Evolutionary conservation across 1,139 yeast species (phyloP).

Genomic region (Candida gigantensis): DNA sequence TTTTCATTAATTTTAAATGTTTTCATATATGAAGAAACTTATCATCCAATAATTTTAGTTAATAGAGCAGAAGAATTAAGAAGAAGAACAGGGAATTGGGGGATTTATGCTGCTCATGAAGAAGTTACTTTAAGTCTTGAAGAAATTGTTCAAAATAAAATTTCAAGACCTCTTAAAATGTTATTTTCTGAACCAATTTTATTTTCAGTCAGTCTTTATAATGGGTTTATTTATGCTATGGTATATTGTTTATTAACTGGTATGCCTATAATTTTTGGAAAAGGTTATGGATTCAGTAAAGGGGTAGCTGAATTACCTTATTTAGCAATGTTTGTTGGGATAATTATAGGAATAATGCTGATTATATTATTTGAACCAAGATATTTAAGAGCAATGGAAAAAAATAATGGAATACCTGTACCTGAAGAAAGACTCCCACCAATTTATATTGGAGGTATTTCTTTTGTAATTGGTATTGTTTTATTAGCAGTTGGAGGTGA

Average conservation of each 20-base stretch:
- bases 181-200: conserved; percentile 72
- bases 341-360: conserved; percentile 53
- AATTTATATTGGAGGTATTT: conserved; percentile 65
- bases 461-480: conserved; percentile 74
- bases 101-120: conserved; percentile 82
- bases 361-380: conserved; percentile 30
- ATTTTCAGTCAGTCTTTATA: conserved; percentile 67
- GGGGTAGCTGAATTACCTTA: conserved; percentile 68
- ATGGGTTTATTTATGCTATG: conserved; percentile 83
- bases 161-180: conserved; percentile 71
- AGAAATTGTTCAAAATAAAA: conserved; percentile 68
- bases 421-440: conserved; percentile 83
- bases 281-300: conserved; percentile 52
- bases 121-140: conserved; percentile 59
- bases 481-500: conserved; percentile 89
- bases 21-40: conserved; percentile 59
- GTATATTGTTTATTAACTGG: conserved; percentile 77
- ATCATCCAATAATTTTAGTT: conserved; percentile 52
- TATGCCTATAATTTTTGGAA: conserved; percentile 69
- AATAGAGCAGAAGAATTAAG: conserved; percentile 64
- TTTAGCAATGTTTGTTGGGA: conserved; percentile 61
- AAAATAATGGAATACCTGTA: conserved; percentile 57
- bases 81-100: conserved; percentile 66
- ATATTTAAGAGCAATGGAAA: conserved; percentile 24
- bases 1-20: too few species aligned